phyloP scores from a whole-genome alignment of 441 rosid genomes.

The Adansonia rubrostipa region DNA sequence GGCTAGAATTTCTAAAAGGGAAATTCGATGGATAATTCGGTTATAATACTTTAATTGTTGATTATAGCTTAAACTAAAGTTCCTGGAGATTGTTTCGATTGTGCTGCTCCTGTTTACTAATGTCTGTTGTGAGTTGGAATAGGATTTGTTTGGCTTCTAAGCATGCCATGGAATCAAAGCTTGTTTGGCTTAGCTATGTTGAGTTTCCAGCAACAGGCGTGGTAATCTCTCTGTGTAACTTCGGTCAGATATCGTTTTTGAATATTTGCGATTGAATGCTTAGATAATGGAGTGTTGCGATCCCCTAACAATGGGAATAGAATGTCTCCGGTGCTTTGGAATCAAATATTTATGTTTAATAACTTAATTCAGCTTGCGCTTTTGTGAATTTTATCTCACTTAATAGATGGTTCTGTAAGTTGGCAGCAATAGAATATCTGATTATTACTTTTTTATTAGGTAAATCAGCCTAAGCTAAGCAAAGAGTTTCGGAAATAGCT shows the following conservation, averaged over 20 bases:
- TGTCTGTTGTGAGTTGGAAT: not conserved
- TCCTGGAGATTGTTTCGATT: not conserved
- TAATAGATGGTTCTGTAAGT: not conserved
- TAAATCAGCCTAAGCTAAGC: not conserved
- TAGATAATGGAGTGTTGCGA: not conserved
- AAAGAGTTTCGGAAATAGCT: not conserved
- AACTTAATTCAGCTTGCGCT: not conserved
- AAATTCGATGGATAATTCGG: not conserved
- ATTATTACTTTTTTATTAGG: not conserved
- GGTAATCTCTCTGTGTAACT: not conserved
- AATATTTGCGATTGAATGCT: not conserved
- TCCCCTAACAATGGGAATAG: not conserved
- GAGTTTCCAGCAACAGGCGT: not conserved
- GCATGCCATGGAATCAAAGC: not conserved
- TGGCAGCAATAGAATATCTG: constrained; percentile 17
- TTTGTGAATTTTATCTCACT: not conserved
- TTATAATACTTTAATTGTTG: not conserved
- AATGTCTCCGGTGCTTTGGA: not conserved
- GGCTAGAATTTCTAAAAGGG: not conserved
- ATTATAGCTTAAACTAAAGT: not conserved
- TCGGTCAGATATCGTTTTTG: not conserved
- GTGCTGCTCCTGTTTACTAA: not conserved
- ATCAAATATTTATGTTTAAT: not conserved
- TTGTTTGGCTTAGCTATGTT: not conserved
- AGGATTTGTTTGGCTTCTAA: not conserved